phyloP scores from a whole-genome alignment of 148 eudicot genomes.

The Oxyria digyna region DNA sequence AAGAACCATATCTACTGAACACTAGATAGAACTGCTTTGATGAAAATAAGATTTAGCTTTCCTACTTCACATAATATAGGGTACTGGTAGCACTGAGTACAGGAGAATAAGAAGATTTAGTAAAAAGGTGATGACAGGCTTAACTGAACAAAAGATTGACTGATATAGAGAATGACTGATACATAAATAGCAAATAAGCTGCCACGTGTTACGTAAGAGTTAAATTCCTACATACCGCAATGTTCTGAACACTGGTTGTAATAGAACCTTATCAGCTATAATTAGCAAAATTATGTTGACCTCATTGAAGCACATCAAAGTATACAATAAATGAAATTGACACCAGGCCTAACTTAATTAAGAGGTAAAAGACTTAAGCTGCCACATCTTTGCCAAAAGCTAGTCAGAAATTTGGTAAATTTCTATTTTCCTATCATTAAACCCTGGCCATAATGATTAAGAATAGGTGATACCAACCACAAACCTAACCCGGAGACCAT shows the following conservation, averaged over 20 bases:
- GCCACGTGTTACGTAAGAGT: not conserved
- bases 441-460: not conserved
- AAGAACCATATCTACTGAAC: not conserved
- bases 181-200: not conserved
- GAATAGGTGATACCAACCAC: constrained; percentile 1
- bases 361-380: not conserved
- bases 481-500: not conserved
- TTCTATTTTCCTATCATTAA: not conserved
- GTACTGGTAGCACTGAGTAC: not conserved
- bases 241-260: not conserved
- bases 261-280: not conserved
- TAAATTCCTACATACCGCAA: not conserved
- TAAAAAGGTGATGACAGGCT: not conserved
- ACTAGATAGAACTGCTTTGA: not conserved
- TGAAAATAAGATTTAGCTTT: not conserved
- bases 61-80: not conserved
- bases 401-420: not conserved
- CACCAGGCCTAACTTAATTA: not conserved
- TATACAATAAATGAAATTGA: not conserved
- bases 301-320: not conserved
- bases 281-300: not conserved
- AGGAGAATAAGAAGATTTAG: not conserved
- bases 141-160: not conserved
- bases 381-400: not conserved
- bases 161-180: not conserved